Evolutionary conservation across 768 basidiomycete species (phyloP), one percentile per base, ranked within the genome.

Genomic region (Boletus tylopilopsis): DNA sequence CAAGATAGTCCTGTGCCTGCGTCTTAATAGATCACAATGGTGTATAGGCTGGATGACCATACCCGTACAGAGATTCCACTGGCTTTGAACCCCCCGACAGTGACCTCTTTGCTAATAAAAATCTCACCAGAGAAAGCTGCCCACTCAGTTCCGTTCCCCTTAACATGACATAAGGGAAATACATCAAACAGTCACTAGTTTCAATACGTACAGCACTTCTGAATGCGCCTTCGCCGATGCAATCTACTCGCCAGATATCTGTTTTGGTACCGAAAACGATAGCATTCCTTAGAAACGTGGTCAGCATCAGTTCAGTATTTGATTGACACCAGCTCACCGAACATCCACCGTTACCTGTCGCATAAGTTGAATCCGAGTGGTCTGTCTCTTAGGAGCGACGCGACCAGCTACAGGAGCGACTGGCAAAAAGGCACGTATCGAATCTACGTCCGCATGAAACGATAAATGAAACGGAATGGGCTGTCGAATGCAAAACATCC

Each of bases 301-400:
- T 53, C 15, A 55, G 29, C 35, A 46, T 35, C 5, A 38, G 19
- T 15, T 5, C 2, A 35, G 29, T 35, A 15, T 27, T 37, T 16
- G 29, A 13, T 25, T 41, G 27, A 2, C 5, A 2, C 40, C 9
- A 19, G 49, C 73, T 40, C 44, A 77, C 76, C 73, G 65, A 23
- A 84, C 82, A 61, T 89, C 85, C 9, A 87, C 83, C 7, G 75
- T 76, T 4, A 78, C 76, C 63, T 89, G 87, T 46, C 87, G 74
- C 66, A 87, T 72, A 19, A 88, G 57, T 55, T 84, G 78, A 22
- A 89, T 67, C 7, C 75, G 77, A 6, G 82, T 86, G 45, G 45
- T 68, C 49, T 54, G 67, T 52, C 58, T 71, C 50, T 61, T 62
- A 3, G 61, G 55, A 22, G 65, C 25, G 3, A 55, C 49, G 47